These are phyloP conservation scores for Pyrus hybrid DNA, from an alignment of 331 rosid species.

Conservation along the genomic window DNA sequence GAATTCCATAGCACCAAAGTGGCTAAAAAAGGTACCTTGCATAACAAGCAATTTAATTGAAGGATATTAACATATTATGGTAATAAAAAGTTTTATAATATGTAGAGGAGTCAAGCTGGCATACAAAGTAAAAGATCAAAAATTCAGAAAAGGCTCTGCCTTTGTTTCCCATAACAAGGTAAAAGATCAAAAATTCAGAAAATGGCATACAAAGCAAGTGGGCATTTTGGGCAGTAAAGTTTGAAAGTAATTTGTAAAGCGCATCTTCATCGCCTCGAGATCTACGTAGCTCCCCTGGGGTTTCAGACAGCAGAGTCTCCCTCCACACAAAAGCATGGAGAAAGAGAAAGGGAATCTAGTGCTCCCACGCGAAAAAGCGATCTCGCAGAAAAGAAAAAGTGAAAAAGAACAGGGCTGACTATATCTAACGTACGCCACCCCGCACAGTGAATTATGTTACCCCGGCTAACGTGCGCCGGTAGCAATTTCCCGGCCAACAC, in stretches of 20 bases:
- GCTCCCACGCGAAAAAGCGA: conserved; percentile 54
- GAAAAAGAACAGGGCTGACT: conserved; percentile 25
- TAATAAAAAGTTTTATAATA: not conserved
- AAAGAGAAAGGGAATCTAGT: conserved; percentile 13
- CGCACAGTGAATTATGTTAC: not conserved
- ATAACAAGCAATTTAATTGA: not conserved
- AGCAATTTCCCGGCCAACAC: not conserved
- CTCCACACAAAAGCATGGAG: no score
- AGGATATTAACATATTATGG: not conserved
- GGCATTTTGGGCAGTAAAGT: conserved; percentile 1
- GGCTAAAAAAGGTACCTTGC: not conserved
- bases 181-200: conserved; percentile 3
- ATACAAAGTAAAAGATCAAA: no score
- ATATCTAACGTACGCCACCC: conserved; percentile 34
- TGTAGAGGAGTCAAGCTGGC: no score
- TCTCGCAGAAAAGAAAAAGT: not conserved
- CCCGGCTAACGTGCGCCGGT: not conserved
- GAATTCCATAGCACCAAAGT: not conserved
- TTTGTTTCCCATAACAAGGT: not conserved
- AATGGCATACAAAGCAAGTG: conserved; percentile 17
- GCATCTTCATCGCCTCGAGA: conserved; percentile 58
- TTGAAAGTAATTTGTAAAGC: not conserved
- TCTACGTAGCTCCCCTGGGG: conserved; percentile 34
- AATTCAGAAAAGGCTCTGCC: conserved; percentile 17
- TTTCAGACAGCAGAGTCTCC: conserved; percentile 28